Percentiles rank a stretch among this genome's conserved stretches.
phyloP scores from a whole-genome alignment of 345 rosid species.

The Limnanthes douglasii region DNA sequence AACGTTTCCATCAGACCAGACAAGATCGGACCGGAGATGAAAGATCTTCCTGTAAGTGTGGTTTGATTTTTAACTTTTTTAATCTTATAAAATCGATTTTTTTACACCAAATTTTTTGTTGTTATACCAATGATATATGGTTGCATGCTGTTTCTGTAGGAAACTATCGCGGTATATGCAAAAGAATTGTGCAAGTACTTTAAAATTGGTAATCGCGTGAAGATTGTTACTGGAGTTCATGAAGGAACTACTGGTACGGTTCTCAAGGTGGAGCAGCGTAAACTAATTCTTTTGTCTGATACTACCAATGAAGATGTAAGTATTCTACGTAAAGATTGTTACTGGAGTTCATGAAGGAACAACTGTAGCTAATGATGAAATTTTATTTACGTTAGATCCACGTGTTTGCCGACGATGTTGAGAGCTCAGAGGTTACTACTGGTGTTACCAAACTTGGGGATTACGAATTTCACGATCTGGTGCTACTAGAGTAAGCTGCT shows the following conservation, averaged over 20 bases:
- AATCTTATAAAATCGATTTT: too few relatives aligned
- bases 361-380: too few relatives aligned
- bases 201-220: slow-evolving; percentile 95
- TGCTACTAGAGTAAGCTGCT: slow-evolving; percentile 66
- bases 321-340: too few relatives aligned
- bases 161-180: slow-evolving; percentile 72
- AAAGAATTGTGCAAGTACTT: slow-evolving; percentile 90
- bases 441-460: slow-evolving; percentile 82
- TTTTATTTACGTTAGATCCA: slow-evolving; percentile 46
- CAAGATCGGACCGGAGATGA: too few relatives aligned
- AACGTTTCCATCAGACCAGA: slow-evolving; percentile 75
- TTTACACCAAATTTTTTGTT: too few relatives aligned
- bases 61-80: too few relatives aligned
- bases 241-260: slow-evolving; percentile 98
- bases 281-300: slow-evolving; percentile 73
- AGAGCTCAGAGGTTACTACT: slow-evolving; percentile 92
- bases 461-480: slow-evolving; percentile 94
- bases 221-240: slow-evolving; percentile 87
- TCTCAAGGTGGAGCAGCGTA: slow-evolving; percentile 91
- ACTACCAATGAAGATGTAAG: slow-evolving; percentile 94
- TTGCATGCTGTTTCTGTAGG: too few relatives aligned
- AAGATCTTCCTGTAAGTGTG: slow-evolving; percentile 95
- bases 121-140: too few relatives aligned
- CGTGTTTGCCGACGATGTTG: slow-evolving; percentile 92
- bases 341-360: too few relatives aligned